Percentiles rank a stretch among this genome's conserved stretches.
These are phyloP conservation scores for Calamus simplicifolius DNA, from an alignment of 176 grass and related monocot species.

Conservation along the genomic window DNA sequence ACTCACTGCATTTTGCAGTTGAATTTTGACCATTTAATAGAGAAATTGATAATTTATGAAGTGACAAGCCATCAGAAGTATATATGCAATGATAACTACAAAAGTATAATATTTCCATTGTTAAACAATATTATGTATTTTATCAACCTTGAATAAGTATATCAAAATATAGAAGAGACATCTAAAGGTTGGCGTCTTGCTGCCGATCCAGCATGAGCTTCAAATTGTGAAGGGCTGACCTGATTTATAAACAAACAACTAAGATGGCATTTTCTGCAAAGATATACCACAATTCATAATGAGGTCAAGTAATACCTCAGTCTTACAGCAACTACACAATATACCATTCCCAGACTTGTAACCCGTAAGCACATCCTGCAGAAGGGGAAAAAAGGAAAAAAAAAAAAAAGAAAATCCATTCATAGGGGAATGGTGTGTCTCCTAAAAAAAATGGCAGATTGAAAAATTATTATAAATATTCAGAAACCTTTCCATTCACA, in stretches of 20 bases:
- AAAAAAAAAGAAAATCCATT: too few relatives aligned
- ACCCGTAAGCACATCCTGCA: not conserved
- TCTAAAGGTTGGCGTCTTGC: constrained; percentile 1
- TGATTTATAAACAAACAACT: not conserved
- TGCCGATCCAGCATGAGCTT: not conserved
- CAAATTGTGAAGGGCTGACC: constrained; percentile 8
- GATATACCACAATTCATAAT: not conserved
- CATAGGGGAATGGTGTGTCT: not conserved
- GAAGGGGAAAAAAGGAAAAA: too few relatives aligned
- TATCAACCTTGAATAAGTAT: not conserved
- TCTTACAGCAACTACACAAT: not conserved
- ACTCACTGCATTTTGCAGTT: not conserved
- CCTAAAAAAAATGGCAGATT: not conserved
- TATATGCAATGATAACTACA: constrained; percentile 7
- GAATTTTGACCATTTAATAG: not conserved
- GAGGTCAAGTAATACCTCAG: not conserved
- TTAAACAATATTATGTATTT: not conserved
- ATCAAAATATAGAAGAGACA: not conserved
- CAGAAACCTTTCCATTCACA: constrained; percentile 53
- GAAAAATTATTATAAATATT: constrained; percentile 19
- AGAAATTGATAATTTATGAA: constrained; percentile 2
- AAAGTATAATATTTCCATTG: not conserved
- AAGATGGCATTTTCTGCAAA: not conserved
- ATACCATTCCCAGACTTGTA: not conserved
- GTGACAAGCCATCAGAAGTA: constrained; percentile 15